These are phyloP conservation scores for Phyllosticta citribraziliensis DNA, from an alignment of 2,329 filamentous ascomycete genomes.

Conservation along the genomic window DNA sequence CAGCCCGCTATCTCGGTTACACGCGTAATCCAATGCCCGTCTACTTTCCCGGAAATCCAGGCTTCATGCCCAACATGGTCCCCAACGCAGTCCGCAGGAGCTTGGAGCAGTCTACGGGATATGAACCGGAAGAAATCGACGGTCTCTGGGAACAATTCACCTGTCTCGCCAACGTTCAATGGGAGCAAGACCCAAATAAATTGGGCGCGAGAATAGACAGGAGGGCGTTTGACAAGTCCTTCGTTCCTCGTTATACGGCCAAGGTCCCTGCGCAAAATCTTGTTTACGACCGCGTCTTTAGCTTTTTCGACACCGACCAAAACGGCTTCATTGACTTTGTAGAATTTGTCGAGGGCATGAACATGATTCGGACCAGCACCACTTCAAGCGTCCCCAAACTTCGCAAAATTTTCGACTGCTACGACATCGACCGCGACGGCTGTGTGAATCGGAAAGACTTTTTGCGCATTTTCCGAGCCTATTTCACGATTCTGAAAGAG, in stretches of 20 bases:
- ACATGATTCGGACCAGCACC: constrained; percentile 38
- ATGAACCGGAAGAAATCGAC: constrained; percentile 76
- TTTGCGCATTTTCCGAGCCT: constrained; percentile 81
- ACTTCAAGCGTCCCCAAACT: constrained; percentile 38
- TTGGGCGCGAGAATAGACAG: constrained; percentile 80
- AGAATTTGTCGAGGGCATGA: constrained; percentile 79
- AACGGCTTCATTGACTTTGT: constrained; percentile 86
- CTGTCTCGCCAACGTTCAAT: constrained; percentile 80
- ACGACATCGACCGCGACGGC: constrained; percentile 83
- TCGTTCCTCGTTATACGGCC: constrained; percentile 75
- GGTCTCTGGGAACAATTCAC: constrained; percentile 96
- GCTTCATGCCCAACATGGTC: constrained; percentile 58
- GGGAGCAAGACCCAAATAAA: constrained; percentile 68
- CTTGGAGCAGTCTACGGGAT: constrained; percentile 40
- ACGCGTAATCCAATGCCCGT: constrained; percentile 70
- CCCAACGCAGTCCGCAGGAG: constrained; percentile 57
- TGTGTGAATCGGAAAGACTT: constrained; percentile 81
- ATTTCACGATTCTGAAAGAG: constrained; percentile 83
- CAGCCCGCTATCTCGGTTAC: constrained; percentile 70
- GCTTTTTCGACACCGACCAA: constrained; percentile 86
- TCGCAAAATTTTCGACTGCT: constrained; percentile 70
- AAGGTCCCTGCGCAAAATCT: constrained; percentile 73
- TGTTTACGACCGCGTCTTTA: constrained; percentile 92
- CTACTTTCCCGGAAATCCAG: constrained; percentile 82
- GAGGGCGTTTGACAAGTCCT: constrained; percentile 82